Percentiles rank a stretch among this genome's conserved stretches.
Conservation (phyloP, 805 yeast genomes). For the Yamadazyma insecticola region DNA sequence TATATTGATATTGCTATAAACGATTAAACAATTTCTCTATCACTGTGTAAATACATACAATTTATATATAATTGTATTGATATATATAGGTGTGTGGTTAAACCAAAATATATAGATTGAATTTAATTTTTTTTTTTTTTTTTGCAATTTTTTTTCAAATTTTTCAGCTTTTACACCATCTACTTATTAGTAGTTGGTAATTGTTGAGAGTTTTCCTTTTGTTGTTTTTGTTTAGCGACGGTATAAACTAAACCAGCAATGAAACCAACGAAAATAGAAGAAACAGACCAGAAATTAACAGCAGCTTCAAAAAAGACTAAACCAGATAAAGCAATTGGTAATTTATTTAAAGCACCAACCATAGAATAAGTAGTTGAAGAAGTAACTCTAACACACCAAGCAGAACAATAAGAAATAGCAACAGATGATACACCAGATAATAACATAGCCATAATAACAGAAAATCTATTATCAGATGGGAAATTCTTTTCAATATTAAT, state of each 20-base stretch:
- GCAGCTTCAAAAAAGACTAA: conserved; percentile 93
- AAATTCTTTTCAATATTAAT: conserved; percentile 72
- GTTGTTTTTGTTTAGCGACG: conserved; percentile 90
- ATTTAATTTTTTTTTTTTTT: too few species aligned
- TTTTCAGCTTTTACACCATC: too few species aligned
- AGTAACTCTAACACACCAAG: conserved; percentile 99
- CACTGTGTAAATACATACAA: too few species aligned
- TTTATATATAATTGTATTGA: too few species aligned
- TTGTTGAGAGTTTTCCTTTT: conserved; percentile 36
- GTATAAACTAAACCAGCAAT: conserved; percentile 95
- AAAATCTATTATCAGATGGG: conserved; percentile 64
- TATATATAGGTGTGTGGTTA: too few species aligned
- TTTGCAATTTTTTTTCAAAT: too few species aligned
- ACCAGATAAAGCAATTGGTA: conserved; percentile 96
- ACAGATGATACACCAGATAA: conserved; percentile 92
- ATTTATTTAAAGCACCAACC: conserved; percentile 98
- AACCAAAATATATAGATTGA: too few species aligned
- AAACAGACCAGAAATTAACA: conserved; percentile 84
- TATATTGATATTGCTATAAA: too few species aligned
- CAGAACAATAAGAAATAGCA: conserved; percentile 97
- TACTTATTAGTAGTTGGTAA: conserved; percentile 21
- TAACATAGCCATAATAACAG: conserved; percentile 77
- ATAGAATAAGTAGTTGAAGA: conserved; percentile 97
- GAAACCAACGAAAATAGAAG: conserved; percentile 91
- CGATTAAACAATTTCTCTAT: too few species aligned